Base-by-base conservation (phyloP, 208 protist genomes). In the Blechomonas ayalai region DNA sequence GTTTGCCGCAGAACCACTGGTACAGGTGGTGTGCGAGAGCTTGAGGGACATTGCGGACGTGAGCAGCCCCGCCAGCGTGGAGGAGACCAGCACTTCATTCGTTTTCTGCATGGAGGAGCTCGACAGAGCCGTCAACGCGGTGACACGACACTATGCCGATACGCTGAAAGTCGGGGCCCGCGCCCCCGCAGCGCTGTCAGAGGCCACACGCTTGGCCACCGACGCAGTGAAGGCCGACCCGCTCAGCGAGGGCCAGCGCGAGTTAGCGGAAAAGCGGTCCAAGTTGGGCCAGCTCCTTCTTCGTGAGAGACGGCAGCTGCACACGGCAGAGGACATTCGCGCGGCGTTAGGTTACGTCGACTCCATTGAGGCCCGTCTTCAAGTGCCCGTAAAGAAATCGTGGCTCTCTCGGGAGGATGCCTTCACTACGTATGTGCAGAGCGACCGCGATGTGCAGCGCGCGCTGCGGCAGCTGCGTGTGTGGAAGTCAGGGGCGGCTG, bases 91-190 rank as follows among this genome's bases (percentile, higher is more conserved):
- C 29, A 42, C 27, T 1, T 67, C 67, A 27, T 92, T 92, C 37
- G 37, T 55, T 8, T 92, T 82, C 57, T 92, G 80, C 43, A 75
- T 89, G 58, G 68, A 80, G 36, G 67, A 77, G 51, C 59, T 92
- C 10, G 63, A 86, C 28, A 32, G 44, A 0, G 76, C 73, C 9
- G 58, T 85, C 2, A 61, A 69, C 13, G 24, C 25, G 6, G 73
- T 66, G 7, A 32, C 49, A 13, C 28, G 22, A 12, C 41, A 28
- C 1, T 73, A 67, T 33, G 1, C 43, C 16, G 28, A 52, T 5
- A 24, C 27, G 13, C 36, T 55, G 16, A 37, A 25, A 24, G 43
- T 52, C 12, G 19, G 31, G 20, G 20, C 45, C 9, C 15, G 42
- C 37, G 60, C 59, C 1, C 59, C 71, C 7, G 71, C 71, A 22